A percentile compares a stretch with the other conserved stretches of the same genome.
These are phyloP conservation scores for Mycena kentingensis DNA, from an alignment of 768 basidiomycete species.

Conservation along the genomic window DNA sequence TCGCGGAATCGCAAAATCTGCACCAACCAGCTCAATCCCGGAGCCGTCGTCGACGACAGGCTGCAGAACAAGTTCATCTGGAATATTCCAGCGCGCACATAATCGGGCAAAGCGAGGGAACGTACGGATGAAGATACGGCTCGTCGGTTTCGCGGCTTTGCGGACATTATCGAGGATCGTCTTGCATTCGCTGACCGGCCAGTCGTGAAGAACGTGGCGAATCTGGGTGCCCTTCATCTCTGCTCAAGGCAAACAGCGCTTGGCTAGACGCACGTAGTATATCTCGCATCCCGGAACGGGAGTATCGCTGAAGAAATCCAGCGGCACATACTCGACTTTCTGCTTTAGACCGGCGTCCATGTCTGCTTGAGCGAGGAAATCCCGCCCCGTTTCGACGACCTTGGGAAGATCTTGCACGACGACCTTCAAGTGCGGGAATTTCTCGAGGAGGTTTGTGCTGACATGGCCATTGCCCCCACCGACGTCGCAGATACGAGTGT, in stretches of 20 bases:
- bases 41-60: constrained; percentile 21
- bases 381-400: constrained; percentile 32
- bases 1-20: not conserved
- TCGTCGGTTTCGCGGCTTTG: constrained; percentile 30
- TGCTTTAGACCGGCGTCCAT: constrained; percentile 4
- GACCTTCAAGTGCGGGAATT: constrained; percentile 36
- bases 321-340: constrained; percentile 21
- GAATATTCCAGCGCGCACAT: not conserved
- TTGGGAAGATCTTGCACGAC: constrained; percentile 41
- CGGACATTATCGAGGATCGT: constrained; percentile 32
- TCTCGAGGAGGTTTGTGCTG: constrained; percentile 34
- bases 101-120: not conserved
- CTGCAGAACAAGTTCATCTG: constrained; percentile 43
- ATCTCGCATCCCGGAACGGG: constrained; percentile 24
- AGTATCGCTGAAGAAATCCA: constrained; percentile 30
- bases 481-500: constrained; percentile 41
- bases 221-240: not conserved
- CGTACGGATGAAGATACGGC: constrained; percentile 35
- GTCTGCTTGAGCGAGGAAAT: constrained; percentile 8
- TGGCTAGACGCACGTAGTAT: constrained; percentile 32
- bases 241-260: not conserved
- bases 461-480: constrained; percentile 43
- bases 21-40: constrained; percentile 3
- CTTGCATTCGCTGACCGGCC: constrained; percentile 31
- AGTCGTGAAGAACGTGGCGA: constrained; percentile 31